These are phyloP conservation scores for Schwanniomyces pseudopolymorphus DNA, from an alignment of 805 yeast genomes.

Conservation along the genomic window DNA sequence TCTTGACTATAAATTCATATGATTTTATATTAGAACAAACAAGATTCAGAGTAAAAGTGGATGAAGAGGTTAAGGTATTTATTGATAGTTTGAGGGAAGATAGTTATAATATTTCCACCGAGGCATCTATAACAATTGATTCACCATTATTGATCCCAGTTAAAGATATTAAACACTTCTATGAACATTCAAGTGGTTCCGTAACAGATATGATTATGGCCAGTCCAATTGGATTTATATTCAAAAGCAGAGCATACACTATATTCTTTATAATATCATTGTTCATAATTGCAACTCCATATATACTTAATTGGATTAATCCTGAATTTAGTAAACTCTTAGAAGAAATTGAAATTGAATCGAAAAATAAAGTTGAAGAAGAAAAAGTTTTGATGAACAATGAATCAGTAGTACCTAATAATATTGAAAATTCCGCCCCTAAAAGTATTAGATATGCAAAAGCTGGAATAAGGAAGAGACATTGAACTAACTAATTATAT, in stretches of 20 bases:
- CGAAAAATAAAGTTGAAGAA: not conserved
- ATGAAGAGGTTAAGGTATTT: slow-evolving; percentile 17
- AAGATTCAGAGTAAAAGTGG: slow-evolving; percentile 27
- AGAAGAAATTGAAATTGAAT: slow-evolving; percentile 16
- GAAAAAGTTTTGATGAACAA: too few relatives aligned
- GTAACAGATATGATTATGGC: slow-evolving; percentile 31
- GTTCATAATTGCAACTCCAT: slow-evolving; percentile 33
- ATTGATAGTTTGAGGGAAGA: slow-evolving; percentile 17
- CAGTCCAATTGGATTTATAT: slow-evolving; percentile 44
- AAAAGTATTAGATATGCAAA: not conserved
- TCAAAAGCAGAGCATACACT: slow-evolving; percentile 35
- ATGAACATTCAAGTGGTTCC: slow-evolving; percentile 30
- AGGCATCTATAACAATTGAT: slow-evolving; percentile 9
- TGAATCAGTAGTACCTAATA: not conserved
- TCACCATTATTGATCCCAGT: slow-evolving; percentile 22
- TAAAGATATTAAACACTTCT: slow-evolving; percentile 27
- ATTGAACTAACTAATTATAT: not conserved
- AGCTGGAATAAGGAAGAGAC: not conserved
- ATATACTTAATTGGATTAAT: slow-evolving; percentile 23
- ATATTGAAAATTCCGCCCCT: not conserved
- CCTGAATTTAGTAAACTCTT: slow-evolving; percentile 40
- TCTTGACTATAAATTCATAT: slow-evolving; percentile 32
- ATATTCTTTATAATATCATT: slow-evolving; percentile 27
- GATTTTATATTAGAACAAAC: slow-evolving; percentile 29
- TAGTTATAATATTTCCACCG: slow-evolving; percentile 18